Conservation (phyloP, 108 stramenopile species). For the Pseudonitzschia multiseries region DNA sequence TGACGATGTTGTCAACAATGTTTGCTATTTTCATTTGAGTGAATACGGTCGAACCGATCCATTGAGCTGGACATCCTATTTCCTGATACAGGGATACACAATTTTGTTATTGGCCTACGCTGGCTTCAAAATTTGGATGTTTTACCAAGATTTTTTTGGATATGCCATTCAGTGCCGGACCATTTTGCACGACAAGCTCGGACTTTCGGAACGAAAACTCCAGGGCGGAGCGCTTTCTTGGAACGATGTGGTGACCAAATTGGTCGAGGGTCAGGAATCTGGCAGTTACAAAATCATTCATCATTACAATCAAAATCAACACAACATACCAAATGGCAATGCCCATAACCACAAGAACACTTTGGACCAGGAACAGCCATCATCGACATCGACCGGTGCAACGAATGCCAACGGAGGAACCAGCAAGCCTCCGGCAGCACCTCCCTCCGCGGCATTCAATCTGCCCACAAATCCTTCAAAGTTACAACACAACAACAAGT, state of each 20-base stretch:
- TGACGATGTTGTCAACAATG: not conserved
- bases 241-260: slow-evolving; percentile 72
- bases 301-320: not conserved
- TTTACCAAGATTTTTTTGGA: slow-evolving; percentile 44
- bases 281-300: slow-evolving; percentile 51
- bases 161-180: slow-evolving; percentile 59
- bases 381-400: no score
- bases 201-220: slow-evolving; percentile 66
- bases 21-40: slow-evolving; percentile 56
- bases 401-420: slow-evolving; percentile 8
- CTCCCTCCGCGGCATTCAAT: slow-evolving; percentile 20
- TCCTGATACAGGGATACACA: slow-evolving; percentile 50
- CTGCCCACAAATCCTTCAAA: slow-evolving; percentile 25
- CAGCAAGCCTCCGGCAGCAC: not conserved
- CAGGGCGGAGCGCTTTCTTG: slow-evolving; percentile 80
- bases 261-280: slow-evolving; percentile 60
- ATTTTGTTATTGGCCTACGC: slow-evolving; percentile 60
- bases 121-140: slow-evolving; percentile 53
- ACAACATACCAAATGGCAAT: not conserved
- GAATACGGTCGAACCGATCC: slow-evolving; percentile 39
- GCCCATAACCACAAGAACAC: not conserved
- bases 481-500: not conserved
- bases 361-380: not conserved
- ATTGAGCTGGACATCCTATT: slow-evolving; percentile 25
- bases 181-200: slow-evolving; percentile 70